phyloP scores from a whole-genome alignment of 2,329 filamentous ascomycete genomes.

The Celoporthe dispersa region DNA sequence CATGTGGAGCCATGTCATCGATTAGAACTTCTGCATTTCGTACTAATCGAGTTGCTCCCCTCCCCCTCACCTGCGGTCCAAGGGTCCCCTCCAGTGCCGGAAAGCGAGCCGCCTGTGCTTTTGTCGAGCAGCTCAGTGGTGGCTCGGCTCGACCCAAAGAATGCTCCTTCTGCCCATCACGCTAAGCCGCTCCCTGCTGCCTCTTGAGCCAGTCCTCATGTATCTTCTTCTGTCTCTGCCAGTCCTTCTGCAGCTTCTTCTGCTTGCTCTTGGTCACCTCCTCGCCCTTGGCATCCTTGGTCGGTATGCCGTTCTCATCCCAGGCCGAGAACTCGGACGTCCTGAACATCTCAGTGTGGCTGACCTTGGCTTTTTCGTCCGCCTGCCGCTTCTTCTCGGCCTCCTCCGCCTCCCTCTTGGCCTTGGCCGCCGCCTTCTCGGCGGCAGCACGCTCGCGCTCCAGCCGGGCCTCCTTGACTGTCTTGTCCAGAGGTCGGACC shows the following conservation, averaged over 20 bases:
- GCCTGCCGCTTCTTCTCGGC: constrained; percentile 48
- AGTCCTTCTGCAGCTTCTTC: constrained; percentile 73
- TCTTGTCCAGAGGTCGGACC: constrained; percentile 65
- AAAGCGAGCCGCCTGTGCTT: background rate
- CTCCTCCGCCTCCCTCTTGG: constrained; percentile 36
- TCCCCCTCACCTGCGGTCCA: background rate
- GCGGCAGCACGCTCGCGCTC: constrained; percentile 57
- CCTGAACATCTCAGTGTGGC: constrained; percentile 40
- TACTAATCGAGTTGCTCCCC: background rate
- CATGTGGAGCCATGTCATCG: background rate
- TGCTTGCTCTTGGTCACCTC: constrained; percentile 66
- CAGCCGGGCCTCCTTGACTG: constrained; percentile 57
- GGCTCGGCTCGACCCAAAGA: background rate
- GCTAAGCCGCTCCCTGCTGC: constrained; percentile 24
- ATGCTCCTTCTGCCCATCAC: background rate
- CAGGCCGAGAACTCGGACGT: constrained; percentile 59
- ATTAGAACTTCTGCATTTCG: background rate
- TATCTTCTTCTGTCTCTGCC: constrained; percentile 72
- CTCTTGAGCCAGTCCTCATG: constrained; percentile 56
- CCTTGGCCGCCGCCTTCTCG: constrained; percentile 51
- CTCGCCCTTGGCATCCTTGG: constrained; percentile 62
- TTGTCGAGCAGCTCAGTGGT: background rate
- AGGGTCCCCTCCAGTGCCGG: background rate
- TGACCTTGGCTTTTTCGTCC: constrained; percentile 40
- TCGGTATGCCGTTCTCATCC: constrained; percentile 69